Evolutionary conservation across 2,329 filamentous ascomycete genomes (phyloP).

Genomic region (Colletotrichum sansevieriae): DNA sequence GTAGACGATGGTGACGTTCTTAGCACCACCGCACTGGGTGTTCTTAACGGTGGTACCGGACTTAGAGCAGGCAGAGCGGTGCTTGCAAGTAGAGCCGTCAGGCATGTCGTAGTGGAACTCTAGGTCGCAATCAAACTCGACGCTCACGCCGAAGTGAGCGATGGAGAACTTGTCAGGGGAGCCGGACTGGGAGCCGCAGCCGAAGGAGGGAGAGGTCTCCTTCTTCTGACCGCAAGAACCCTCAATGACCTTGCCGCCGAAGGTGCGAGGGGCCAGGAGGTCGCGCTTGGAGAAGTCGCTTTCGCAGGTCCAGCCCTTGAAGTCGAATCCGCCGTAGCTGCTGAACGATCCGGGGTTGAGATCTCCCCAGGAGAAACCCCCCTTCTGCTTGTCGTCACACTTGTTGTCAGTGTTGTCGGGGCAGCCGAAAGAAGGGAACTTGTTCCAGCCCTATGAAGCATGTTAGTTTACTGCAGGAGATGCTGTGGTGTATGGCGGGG

Average conservation of each 20-base stretch:
- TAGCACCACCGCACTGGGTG: slow-evolving; percentile 92
- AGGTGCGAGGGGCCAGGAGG: slow-evolving; percentile 63
- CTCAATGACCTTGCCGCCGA: slow-evolving; percentile 71
- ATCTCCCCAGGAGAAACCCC: slow-evolving; percentile 79
- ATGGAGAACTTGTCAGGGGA: slow-evolving; percentile 77
- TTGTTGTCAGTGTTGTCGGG: slow-evolving; percentile 82
- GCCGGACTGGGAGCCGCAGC: slow-evolving; percentile 57
- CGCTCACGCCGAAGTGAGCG: slow-evolving; percentile 77
- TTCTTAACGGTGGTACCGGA: slow-evolving; percentile 81
- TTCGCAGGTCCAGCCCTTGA: slow-evolving; percentile 79
- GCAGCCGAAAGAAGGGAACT: slow-evolving; percentile 67
- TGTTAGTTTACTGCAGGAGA: slow-evolving; percentile 34
- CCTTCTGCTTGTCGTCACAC: slow-evolving; percentile 77
- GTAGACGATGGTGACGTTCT: slow-evolving; percentile 79
- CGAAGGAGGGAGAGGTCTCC: slow-evolving; percentile 69
- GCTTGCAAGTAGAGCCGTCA: slow-evolving; percentile 85
- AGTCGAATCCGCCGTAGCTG: slow-evolving; percentile 79
- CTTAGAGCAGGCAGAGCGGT: slow-evolving; percentile 75
- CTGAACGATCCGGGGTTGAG: slow-evolving; percentile 72
- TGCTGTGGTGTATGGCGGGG: neutral
- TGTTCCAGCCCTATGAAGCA: slow-evolving; percentile 37
- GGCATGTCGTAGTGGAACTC: slow-evolving; percentile 91
- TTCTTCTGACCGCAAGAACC: slow-evolving; percentile 64
- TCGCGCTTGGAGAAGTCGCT: slow-evolving; percentile 71
- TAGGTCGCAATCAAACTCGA: slow-evolving; percentile 81